Base-by-base conservation (phyloP, 108 stramenopile genomes). In the Bacterosira constricta region DNA sequence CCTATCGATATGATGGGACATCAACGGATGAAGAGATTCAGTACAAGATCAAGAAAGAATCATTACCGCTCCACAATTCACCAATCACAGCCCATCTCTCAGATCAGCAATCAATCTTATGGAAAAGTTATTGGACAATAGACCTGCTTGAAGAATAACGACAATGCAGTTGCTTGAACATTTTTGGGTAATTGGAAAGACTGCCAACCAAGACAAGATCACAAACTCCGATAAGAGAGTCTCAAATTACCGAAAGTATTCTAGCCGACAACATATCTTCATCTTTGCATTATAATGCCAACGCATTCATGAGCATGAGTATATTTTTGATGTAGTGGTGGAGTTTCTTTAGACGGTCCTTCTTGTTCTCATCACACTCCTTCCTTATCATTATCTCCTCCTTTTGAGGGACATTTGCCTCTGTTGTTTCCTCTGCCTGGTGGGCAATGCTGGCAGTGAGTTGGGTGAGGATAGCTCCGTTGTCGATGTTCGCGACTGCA, bases 1-100 rank as follows among this genome's bases (percentile, higher is more conserved):
- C 77, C 71, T n/a, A 66, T 71, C 32, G 70, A 71, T 31, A 50
- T 71, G 21, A 60, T n/a, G 77, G 77, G 44, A 37, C 12, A 31
- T 27, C 45, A 18, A 56, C 47, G 17, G 67, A 69, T 34, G 49
- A 55, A 21, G 46, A 59, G 32, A 69, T 61, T 36, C 44, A 76
- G 67, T 47, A 6, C 2, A 59, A 12, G 29, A 61, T 67, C 30
- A 26, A 61, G 46, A 37, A 12, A 11, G 31, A 69, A 49, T 56
- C 44, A 3, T 9, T 25, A 34, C 70, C 70, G 11, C 38, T 42
- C 23, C 47, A 31, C 23, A 27, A 34, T 20, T 41, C 26, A 30
- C 26, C 52, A 8, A 30, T 71, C 37, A 63, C 70, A 21, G 60
- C 54, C 10, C 70, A 71, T 50, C 45, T 71, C 25, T 60, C 58